Conservation (phyloP, 805 yeast genomes). For the Yamadazyma kitorensis region DNA sequence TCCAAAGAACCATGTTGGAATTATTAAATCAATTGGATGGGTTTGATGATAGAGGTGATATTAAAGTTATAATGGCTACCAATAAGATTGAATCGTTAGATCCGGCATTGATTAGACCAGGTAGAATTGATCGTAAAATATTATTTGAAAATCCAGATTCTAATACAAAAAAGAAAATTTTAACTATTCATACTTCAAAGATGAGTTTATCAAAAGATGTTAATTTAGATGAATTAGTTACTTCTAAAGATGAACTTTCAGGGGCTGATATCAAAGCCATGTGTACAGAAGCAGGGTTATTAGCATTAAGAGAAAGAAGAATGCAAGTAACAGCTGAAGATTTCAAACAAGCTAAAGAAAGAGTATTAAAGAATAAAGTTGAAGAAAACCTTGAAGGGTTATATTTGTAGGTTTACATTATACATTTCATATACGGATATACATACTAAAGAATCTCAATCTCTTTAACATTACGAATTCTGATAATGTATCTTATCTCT, state of each 20-base stretch:
- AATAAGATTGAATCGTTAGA: conserved; percentile 91
- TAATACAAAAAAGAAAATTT: conserved; percentile 87
- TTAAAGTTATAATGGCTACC: conserved; percentile 97
- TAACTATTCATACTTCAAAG: conserved; percentile 87
- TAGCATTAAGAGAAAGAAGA: conserved; percentile 93
- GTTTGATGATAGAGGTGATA: conserved; percentile 95
- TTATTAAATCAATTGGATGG: conserved; percentile 94
- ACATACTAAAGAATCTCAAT: too few relatives aligned
- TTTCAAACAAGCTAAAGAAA: conserved; percentile 89
- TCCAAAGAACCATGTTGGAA: conserved; percentile 97
- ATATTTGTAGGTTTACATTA: conserved; percentile 44
- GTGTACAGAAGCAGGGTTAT: conserved; percentile 94
- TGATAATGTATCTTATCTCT: too few relatives aligned
- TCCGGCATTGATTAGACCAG: conserved; percentile 96
- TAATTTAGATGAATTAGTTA: conserved; percentile 83
- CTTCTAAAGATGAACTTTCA: conserved; percentile 87
- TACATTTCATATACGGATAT: too few relatives aligned
- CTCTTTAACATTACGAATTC: not conserved
- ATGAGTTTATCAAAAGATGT: conserved; percentile 90
- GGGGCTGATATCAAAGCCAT: conserved; percentile 98
- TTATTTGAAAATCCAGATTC: conserved; percentile 95
- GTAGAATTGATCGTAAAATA: conserved; percentile 94
- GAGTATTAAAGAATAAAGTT: conserved; percentile 93
- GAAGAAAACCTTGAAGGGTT: conserved; percentile 95
- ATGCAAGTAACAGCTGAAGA: conserved; percentile 96